Conservation (phyloP, 768 basidiomycete genomes). For the Rhizopogon roseolus region DNA sequence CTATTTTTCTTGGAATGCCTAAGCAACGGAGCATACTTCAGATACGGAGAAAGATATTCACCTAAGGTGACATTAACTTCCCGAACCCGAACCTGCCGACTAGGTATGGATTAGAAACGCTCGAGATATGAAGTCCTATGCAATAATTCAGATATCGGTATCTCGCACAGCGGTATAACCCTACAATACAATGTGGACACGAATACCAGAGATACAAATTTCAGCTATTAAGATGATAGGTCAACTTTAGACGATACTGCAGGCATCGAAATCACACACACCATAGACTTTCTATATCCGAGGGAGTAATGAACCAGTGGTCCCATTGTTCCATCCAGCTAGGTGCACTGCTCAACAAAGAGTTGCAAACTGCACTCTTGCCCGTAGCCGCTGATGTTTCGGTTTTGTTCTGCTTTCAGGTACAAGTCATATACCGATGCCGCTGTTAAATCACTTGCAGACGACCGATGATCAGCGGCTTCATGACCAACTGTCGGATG, state of each 20-base stretch:
- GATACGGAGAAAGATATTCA: not conserved
- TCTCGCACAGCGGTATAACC: constrained; percentile 5
- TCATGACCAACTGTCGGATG: not conserved
- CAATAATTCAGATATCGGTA: not conserved
- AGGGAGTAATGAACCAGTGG: constrained; percentile 70
- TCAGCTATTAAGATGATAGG: constrained; percentile 30
- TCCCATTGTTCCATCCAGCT: constrained; percentile 76
- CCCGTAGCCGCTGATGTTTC: constrained; percentile 8
- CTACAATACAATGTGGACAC: constrained; percentile 42
- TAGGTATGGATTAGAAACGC: constrained; percentile 26
- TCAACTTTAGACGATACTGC: not conserved
- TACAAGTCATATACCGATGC: not conserved
- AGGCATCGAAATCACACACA: constrained; percentile 20
- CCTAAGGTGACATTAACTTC: constrained; percentile 16
- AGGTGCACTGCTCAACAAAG: constrained; percentile 56
- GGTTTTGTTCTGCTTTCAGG: not conserved
- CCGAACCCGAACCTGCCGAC: constrained; percentile 29
- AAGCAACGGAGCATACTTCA: not conserved
- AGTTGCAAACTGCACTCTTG: constrained; percentile 44
- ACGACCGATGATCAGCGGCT: not conserved
- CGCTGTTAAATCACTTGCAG: not conserved
- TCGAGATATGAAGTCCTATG: constrained; percentile 27
- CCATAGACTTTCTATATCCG: constrained; percentile 58
- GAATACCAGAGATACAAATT: constrained; percentile 56
- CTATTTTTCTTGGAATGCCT: too few species aligned